Evolutionary conservation across 805 yeast genomes (phyloP), one percentile per base, ranked within the genome.

Genomic region (Myxozyma kluyveri): DNA sequence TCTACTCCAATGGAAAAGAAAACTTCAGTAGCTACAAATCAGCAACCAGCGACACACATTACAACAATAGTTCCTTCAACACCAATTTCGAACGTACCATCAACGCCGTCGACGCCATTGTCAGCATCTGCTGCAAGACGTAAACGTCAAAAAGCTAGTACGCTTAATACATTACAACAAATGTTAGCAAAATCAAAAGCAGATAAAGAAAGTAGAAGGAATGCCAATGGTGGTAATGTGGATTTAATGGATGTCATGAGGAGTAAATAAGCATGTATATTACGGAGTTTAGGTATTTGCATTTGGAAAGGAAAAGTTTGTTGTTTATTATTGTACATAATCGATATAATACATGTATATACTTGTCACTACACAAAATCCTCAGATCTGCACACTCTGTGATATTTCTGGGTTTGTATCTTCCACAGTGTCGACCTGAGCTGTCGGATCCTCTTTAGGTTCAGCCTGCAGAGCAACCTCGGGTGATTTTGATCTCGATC

Each of bases 131-230:
- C 39, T 35, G 12, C 39, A 6, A 7, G 19, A 7, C 39, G 19
- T 17, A 35, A 10, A 35, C 12, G 39, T 2, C 22, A 42, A 17
- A 26, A 10, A 17, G 29, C 29, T 23, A 10, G 18, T 26, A 42
- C 32, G 17, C 10, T 17, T 12, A 56, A 56, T 29, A 41, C 61
- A 3, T 26, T 56, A 26, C 54, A 49, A 14, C 41, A 31, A 45
- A 56, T 56, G 54, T 41, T 57, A 10, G 60, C 57, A 3, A 56
- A 52, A 21, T 45, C 60, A 10, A 51, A 56, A 36, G 54, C 57
- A 2, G 56, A 54, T 26, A 39, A 45, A 17, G 50, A 42, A n/a
- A 43, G 38, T 12, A 47, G 31, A 23, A 18, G 24, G 12, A 41
- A 27, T 17, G 42, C 47, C 17, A 47, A 45, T 7, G 12, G 54